Conservation (phyloP, 352 stramenopile genomes). For the Halophytophthora polymorphica region DNA sequence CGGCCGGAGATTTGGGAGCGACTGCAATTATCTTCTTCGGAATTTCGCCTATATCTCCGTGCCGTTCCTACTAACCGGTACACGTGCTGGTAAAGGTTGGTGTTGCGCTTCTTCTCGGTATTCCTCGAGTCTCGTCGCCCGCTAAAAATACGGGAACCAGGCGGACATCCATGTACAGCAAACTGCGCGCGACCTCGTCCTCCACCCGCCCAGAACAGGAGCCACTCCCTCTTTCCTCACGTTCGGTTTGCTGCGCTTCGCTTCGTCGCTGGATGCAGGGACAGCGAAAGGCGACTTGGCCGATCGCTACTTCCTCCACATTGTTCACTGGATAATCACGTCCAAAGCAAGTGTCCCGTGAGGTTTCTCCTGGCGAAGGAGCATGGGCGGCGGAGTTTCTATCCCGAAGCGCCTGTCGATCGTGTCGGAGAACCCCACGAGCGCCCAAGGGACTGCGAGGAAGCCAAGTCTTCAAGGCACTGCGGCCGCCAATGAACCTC, state of each 20-base stretch:
- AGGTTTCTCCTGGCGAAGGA: constrained; percentile 5
- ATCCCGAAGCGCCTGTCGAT: constrained; percentile 7
- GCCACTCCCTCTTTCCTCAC: not conserved
- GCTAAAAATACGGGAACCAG: constrained; percentile 23
- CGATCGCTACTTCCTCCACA: too few relatives aligned
- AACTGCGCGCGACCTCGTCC: too few relatives aligned
- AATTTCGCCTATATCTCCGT: too few relatives aligned
- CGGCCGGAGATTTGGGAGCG: too few relatives aligned
- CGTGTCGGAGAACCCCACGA: not conserved
- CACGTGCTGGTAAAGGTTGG: too few relatives aligned
- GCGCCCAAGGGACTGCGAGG: constrained; percentile 7
- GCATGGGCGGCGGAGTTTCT: constrained; percentile 43
- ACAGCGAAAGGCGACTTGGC: too few relatives aligned
- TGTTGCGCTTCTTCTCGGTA: too few relatives aligned
- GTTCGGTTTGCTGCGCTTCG: too few relatives aligned
- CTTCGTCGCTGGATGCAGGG: too few relatives aligned
- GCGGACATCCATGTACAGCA: constrained; percentile 4
- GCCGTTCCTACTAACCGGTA: too few relatives aligned
- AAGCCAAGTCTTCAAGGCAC: constrained; percentile 9
- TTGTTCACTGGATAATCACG: constrained; percentile 2
- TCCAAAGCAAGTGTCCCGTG: constrained; percentile 1
- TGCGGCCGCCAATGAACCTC: constrained; percentile 14
- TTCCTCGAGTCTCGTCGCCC: not conserved
- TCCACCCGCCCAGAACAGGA: constrained; percentile 7
- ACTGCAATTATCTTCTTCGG: too few relatives aligned